A percentile compares a stretch with the other conserved stretches of the same genome.
phyloP scores from a whole-genome alignment of 176 grass and related monocot genomes.

The Bonia amplexicaulis region DNA sequence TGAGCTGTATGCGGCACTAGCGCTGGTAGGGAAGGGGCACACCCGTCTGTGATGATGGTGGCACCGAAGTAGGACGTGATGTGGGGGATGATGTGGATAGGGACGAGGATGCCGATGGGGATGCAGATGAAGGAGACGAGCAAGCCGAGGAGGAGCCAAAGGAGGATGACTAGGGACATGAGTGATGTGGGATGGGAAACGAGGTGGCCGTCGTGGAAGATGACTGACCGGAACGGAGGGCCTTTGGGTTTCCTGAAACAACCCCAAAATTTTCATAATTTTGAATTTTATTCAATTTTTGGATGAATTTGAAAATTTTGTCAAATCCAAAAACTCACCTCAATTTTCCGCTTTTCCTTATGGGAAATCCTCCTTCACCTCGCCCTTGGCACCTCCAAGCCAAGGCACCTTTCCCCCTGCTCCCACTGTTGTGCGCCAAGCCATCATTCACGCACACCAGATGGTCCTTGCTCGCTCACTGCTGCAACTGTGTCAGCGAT shows the following conservation, averaged over 20 bases:
- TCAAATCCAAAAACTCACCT: no score
- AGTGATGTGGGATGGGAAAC: slow-evolving; percentile 69
- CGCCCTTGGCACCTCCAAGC: no score
- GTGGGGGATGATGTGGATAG: slow-evolving; percentile 47
- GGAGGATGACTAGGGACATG: slow-evolving; percentile 59
- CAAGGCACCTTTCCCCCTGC: no score
- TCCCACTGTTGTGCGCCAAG: no score
- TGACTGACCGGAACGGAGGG: slow-evolving; percentile 51
- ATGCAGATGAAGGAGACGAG: slow-evolving; percentile 69
- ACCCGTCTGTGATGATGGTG: slow-evolving; percentile 52
- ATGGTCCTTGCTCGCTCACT: no score
- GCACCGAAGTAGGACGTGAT: slow-evolving; percentile 62
- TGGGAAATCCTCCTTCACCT: no score
- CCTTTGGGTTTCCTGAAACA: neutral
- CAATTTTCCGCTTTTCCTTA: no score
- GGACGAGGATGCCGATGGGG: slow-evolving; percentile 51
- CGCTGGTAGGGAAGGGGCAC: slow-evolving; percentile 1
- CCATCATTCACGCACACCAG: no score
- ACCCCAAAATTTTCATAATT: no score
- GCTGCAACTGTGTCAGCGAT: no score
- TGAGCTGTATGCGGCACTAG: neutral
- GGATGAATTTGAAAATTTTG: no score
- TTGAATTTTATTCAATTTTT: no score
- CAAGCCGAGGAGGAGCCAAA: slow-evolving; percentile 74
- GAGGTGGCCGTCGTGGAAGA: slow-evolving; percentile 88